phyloP scores from a whole-genome alignment of 148 eudicot species.

The Diospyros kaki region DNA sequence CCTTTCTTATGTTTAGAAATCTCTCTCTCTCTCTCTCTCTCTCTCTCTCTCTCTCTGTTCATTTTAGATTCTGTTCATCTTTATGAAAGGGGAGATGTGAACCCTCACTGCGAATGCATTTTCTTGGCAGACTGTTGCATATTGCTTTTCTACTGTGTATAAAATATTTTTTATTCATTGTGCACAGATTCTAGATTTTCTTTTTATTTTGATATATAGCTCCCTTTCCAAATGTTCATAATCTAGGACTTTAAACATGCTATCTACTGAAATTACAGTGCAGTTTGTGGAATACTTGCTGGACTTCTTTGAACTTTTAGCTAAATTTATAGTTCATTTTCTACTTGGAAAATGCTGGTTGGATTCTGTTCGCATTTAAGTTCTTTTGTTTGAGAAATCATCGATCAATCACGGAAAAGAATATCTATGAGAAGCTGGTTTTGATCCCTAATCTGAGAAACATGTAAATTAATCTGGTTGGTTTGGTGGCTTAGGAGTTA shows the following conservation, averaged over 20 bases:
- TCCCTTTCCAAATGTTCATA: not conserved
- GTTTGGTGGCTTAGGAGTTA: too few relatives aligned
- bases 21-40: constrained; percentile 7
- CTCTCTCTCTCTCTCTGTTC: constrained; percentile 1
- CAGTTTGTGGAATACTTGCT: not conserved
- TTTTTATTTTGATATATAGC: not conserved
- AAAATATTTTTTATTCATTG: not conserved
- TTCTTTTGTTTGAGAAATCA: not conserved
- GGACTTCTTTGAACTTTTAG: not conserved
- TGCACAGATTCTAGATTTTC: not conserved
- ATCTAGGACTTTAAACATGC: not conserved
- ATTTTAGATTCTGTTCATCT: constrained; percentile 21
- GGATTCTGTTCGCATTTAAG: not conserved
- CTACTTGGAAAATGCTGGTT: not conserved
- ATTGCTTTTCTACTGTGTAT: not conserved
- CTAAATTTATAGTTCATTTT: not conserved
- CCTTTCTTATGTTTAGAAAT: constrained; percentile 2
- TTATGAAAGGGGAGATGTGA: constrained; percentile 24
- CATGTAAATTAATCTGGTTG: too few relatives aligned
- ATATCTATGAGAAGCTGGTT: too few relatives aligned
- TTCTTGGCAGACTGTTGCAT: not conserved
- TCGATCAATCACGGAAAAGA: too few relatives aligned
- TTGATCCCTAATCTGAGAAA: too few relatives aligned
- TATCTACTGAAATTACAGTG: not conserved
- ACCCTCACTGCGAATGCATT: not conserved